A percentile compares a stretch with the other conserved stretches of the same genome.
These are phyloP conservation scores for Talaromyces sp. DNA, from an alignment of 2,329 filamentous ascomycete genomes.

Conservation along the genomic window DNA sequence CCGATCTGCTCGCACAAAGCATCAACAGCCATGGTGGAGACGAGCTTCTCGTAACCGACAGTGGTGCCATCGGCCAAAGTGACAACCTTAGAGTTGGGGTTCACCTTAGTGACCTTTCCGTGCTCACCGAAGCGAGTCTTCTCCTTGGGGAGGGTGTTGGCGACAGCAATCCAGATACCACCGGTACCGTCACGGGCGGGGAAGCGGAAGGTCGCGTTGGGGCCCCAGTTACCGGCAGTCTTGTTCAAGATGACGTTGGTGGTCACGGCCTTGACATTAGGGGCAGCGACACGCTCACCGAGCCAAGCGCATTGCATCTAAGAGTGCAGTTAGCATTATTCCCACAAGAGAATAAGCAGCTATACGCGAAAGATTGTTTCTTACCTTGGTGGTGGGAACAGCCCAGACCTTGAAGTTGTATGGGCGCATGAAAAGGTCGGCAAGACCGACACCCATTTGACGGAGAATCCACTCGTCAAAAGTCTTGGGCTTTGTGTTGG, in stretches of 20 bases:
- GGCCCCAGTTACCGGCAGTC: constrained; percentile 95
- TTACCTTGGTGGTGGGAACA: constrained; percentile 91
- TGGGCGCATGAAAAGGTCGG: constrained; percentile 95
- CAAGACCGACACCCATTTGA: constrained; percentile 83
- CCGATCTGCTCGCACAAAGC: constrained; percentile 81
- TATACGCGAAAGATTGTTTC: constrained; percentile 22
- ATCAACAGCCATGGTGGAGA: constrained; percentile 97
- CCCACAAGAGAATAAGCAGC: too few species aligned
- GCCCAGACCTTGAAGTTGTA: constrained; percentile 99
- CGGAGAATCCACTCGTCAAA: constrained; percentile 99
- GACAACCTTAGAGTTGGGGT: constrained; percentile 80
- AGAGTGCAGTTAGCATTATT: background rate
- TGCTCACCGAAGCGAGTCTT: constrained; percentile 88
- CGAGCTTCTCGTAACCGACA: constrained; percentile 84
- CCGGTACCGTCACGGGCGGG: constrained; percentile 92
- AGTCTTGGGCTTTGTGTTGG: constrained; percentile 88
- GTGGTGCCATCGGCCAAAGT: constrained; percentile 80
- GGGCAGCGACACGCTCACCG: constrained; percentile 95
- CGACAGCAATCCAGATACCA: constrained; percentile 98
- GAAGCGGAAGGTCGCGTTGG: constrained; percentile 98
- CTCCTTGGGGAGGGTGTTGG: constrained; percentile 84
- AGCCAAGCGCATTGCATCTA: constrained; percentile 99
- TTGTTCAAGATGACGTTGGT: constrained; percentile 95
- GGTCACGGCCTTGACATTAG: constrained; percentile 89
- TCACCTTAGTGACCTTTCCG: constrained; percentile 79